These are phyloP conservation scores for Gossypium stocksii DNA, from an alignment of 345 rosid species.

Conservation along the genomic window DNA sequence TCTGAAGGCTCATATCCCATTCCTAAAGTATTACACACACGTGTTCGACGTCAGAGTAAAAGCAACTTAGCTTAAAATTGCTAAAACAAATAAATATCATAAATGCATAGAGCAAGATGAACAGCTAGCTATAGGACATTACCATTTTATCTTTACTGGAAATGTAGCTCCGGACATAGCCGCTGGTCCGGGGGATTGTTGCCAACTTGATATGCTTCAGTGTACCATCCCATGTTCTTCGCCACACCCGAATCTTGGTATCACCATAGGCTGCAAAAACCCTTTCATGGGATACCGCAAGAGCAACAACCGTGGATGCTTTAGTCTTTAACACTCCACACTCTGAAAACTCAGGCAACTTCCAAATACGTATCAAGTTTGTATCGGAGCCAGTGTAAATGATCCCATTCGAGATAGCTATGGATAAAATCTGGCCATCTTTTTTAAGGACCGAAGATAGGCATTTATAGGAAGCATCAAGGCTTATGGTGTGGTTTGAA, in stretches of 20 bases:
- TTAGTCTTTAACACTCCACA: constrained; percentile 45
- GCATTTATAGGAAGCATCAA: constrained; percentile 30
- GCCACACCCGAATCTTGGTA: constrained; percentile 48
- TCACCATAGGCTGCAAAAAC: constrained; percentile 50
- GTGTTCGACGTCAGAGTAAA: not conserved
- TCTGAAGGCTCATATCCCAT: no score
- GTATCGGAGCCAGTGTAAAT: constrained; percentile 44
- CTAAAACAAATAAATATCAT: not conserved
- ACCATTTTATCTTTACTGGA: constrained; percentile 47
- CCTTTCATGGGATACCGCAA: constrained; percentile 32
- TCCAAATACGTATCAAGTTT: constrained; percentile 44
- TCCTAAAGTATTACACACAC: no score
- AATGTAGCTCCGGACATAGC: constrained; percentile 41
- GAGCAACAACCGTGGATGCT: constrained; percentile 33
- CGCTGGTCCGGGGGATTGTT: constrained; percentile 31
- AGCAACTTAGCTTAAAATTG: not conserved
- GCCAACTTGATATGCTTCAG: constrained; percentile 41
- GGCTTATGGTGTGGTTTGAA: constrained; percentile 2
- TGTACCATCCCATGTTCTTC: constrained; percentile 37
- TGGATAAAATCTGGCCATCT: constrained; percentile 47
- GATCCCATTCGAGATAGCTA: constrained; percentile 31
- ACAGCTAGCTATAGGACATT: not conserved
- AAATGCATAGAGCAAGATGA: not conserved
- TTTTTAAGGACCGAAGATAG: constrained; percentile 40
- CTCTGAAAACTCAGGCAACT: constrained; percentile 43